phyloP scores from a whole-genome alignment of 1,284 basidiomycete species.

The Leccinum pachyderme region DNA sequence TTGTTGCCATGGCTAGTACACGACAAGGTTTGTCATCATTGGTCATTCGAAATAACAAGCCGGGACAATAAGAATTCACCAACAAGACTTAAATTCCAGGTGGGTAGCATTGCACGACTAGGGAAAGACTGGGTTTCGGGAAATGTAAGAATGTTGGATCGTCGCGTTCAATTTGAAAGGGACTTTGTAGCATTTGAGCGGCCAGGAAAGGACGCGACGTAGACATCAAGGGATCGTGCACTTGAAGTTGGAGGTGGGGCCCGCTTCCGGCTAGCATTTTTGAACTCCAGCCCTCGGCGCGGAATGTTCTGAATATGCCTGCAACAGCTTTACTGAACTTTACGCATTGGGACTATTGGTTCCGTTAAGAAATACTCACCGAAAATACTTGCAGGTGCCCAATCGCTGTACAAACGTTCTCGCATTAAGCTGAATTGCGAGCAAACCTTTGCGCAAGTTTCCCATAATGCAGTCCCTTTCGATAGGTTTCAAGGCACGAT shows the following conservation, averaged over 20 bases:
- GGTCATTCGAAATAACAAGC: background rate
- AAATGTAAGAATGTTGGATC: background rate
- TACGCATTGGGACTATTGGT: background rate
- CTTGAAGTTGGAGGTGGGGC: background rate
- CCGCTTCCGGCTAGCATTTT: background rate
- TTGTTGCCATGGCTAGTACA: slow-evolving; percentile 3
- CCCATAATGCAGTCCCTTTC: background rate
- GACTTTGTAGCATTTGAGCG: background rate
- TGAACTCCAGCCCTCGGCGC: background rate
- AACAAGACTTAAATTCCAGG: background rate
- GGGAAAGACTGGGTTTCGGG: background rate
- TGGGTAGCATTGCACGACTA: background rate
- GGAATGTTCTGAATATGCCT: background rate
- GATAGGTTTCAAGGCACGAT: background rate
- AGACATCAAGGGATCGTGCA: background rate
- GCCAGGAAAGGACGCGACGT: background rate
- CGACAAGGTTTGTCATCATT: background rate
- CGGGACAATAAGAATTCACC: background rate
- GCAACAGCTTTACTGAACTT: background rate
- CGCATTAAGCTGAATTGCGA: background rate
- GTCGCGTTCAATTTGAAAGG: background rate
- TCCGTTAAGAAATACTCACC: background rate
- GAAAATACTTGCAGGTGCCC: background rate
- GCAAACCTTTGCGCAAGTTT: background rate
- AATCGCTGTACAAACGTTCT: background rate